Conservation (phyloP, 1,284 basidiomycete species). For the Rhodotorula sp. region DNA sequence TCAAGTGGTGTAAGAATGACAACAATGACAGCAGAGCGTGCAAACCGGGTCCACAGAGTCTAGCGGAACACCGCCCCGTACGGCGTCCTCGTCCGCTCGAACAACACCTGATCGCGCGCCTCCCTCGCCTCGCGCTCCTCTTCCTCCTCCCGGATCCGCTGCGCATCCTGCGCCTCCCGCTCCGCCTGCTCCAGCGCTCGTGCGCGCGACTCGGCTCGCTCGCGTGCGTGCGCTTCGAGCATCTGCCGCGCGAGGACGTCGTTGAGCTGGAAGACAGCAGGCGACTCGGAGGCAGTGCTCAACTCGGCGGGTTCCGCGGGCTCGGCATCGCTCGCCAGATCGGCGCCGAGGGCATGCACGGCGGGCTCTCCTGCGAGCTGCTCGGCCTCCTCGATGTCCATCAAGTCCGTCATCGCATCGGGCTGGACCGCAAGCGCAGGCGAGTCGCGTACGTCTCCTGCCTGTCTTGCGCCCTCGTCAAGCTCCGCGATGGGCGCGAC, state of each 20-base stretch:
- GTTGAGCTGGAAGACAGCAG: not conserved
- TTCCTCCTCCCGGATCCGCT: not conserved
- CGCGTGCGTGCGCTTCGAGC: not conserved
- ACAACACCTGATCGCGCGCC: slow-evolving; percentile 10
- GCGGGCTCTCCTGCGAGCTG: not conserved
- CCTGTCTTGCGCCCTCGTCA: not conserved
- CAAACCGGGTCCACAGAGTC: not conserved
- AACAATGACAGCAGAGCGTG: not conserved
- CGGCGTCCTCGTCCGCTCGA: slow-evolving; percentile 5
- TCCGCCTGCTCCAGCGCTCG: not conserved
- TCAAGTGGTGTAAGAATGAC: not conserved
- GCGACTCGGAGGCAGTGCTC: not conserved
- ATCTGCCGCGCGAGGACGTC: not conserved
- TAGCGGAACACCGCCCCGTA: slow-evolving; percentile 4
- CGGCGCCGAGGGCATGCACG: too few species aligned
- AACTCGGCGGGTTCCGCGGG: not conserved
- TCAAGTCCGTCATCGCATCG: not conserved
- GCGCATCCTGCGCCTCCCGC: not conserved
- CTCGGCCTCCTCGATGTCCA: not conserved
- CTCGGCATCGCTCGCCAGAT: too few species aligned
- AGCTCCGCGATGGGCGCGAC: not conserved
- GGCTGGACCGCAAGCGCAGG: not conserved
- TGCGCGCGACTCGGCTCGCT: not conserved
- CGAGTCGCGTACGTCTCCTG: too few species aligned
- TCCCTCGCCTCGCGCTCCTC: slow-evolving; percentile 16